Base-by-base conservation (phyloP, 2,329 filamentous ascomycete genomes). In the Fusarium euwallaceae region DNA sequence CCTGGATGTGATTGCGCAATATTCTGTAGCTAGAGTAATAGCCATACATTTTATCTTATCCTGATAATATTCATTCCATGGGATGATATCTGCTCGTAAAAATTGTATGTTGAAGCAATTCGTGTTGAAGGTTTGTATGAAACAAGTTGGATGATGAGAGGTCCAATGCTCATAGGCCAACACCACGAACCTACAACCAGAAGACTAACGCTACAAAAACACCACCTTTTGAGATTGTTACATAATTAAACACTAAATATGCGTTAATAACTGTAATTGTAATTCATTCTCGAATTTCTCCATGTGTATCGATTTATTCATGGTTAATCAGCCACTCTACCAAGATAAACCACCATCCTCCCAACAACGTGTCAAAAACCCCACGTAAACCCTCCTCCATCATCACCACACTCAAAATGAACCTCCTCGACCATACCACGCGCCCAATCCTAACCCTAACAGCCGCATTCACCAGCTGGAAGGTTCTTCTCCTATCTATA, bases 401-500 rank as follows among this genome's bases (percentile, higher is more conserved):
- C 64, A 45, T 22, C 69, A 53, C 9, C 24, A 36, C 9, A 3
- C 27, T 29, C 66, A 59, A 56, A 6, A 24, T 22, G 29, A 24
- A 14, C 39, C 65, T 78, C 48, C 20, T 74, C 22, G 22, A 72
- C 27, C 64, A 70, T 62, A 27, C 68, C 32, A 55, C 76, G 0
- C 66, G 58, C 11, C 80, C 81, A 14, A 34, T 79, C 8, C 37
- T 63, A 36, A 80, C 80, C 2, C 71, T 84, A 7, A 61, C 74
- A 8, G 43, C 69, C 20, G 37, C 79, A n/a, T 95, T 94, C 79
- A 64, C 85, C 6, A 80, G 84, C 14, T 95, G 93, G 93, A 97
- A 96, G 80, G 61, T 82, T 7, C 79, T 94, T 11, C 84, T 97
- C 8, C 81, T 95, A n/a, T 77, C 87, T 55, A 81, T 95, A 64